phyloP scores from a whole-genome alignment of 1,139 yeast genomes.

The Kodamaea ohmeri region DNA sequence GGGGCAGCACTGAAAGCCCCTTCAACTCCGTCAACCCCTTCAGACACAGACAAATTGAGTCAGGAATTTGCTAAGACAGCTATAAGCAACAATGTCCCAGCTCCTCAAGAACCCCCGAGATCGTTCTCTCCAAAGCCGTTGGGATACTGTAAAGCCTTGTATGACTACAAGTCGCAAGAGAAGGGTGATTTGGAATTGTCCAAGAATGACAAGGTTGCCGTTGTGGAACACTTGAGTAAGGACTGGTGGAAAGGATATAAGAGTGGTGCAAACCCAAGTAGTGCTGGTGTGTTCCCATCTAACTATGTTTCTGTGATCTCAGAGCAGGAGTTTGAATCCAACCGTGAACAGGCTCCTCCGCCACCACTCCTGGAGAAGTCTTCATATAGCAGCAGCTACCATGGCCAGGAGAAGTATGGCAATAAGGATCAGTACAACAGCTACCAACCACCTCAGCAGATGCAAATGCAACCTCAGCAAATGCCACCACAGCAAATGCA shows the following conservation, averaged over 20 bases:
- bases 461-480: constrained; percentile 20
- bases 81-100: constrained; percentile 19
- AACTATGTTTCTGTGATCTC: constrained; percentile 66
- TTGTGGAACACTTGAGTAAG: constrained; percentile 70
- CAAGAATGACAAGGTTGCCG: constrained; percentile 66
- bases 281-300: constrained; percentile 79
- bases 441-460: constrained; percentile 10
- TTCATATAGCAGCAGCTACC: constrained; percentile 17
- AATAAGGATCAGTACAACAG: not conserved
- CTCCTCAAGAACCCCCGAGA: constrained; percentile 23
- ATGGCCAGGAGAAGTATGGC: not conserved
- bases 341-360: constrained; percentile 9
- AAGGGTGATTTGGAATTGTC: constrained; percentile 65
- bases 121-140: constrained; percentile 25
- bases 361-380: constrained; percentile 20
- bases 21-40: not conserved
- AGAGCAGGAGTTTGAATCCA: constrained; percentile 29
- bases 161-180: constrained; percentile 69
- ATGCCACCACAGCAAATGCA: constrained; percentile 19
- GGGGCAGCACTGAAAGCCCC: no score
- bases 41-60: constrained; percentile 18
- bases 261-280: constrained; percentile 20
- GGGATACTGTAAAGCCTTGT: constrained; percentile 60
- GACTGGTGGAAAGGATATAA: constrained; percentile 90
- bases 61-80: constrained; percentile 24